Conservation (phyloP, 2,329 filamentous ascomycete species). For the Magnaporthiopsis poae region DNA sequence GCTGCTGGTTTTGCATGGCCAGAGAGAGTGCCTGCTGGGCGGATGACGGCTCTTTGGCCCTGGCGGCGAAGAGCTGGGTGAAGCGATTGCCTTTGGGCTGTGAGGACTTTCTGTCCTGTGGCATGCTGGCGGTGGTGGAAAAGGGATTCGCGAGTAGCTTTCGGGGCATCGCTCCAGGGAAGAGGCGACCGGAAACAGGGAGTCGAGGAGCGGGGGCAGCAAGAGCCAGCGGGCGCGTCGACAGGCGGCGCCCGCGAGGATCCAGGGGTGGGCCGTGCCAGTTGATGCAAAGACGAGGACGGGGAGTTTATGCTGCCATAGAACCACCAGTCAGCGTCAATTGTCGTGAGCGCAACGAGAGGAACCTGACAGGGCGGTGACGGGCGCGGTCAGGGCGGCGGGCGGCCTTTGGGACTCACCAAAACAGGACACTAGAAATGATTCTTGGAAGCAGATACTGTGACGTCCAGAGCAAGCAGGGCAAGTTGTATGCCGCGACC, state of each 20-base stretch:
- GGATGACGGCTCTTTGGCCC: constrained; percentile 55
- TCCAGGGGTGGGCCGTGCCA: not conserved
- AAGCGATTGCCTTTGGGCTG: constrained; percentile 66
- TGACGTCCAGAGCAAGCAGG: not conserved
- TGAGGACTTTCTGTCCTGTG: constrained; percentile 47
- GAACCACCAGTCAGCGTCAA: not conserved
- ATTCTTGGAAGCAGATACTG: not conserved
- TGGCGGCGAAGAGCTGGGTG: constrained; percentile 71
- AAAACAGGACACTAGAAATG: not conserved
- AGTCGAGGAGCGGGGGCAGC: constrained; percentile 7
- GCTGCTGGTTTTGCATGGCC: constrained; percentile 15
- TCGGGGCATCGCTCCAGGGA: constrained; percentile 43
- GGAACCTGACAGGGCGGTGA: not conserved
- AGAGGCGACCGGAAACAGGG: constrained; percentile 9
- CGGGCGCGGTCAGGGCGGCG: not conserved
- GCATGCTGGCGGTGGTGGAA: constrained; percentile 38
- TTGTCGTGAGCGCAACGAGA: not conserved
- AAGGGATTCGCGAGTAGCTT: constrained; percentile 47
- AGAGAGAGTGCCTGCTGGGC: constrained; percentile 52
- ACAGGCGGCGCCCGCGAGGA: not conserved
- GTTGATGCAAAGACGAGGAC: not conserved
- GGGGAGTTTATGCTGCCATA: not conserved
- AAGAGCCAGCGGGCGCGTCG: not conserved
- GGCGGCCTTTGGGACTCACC: too few species aligned
- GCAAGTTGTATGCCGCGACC: not conserved